A percentile compares a stretch with the other conserved stretches of the same genome.
These are phyloP conservation scores for Uronychia setigera DNA, from an alignment of 73 alveolate species.

Conservation along the genomic window DNA sequence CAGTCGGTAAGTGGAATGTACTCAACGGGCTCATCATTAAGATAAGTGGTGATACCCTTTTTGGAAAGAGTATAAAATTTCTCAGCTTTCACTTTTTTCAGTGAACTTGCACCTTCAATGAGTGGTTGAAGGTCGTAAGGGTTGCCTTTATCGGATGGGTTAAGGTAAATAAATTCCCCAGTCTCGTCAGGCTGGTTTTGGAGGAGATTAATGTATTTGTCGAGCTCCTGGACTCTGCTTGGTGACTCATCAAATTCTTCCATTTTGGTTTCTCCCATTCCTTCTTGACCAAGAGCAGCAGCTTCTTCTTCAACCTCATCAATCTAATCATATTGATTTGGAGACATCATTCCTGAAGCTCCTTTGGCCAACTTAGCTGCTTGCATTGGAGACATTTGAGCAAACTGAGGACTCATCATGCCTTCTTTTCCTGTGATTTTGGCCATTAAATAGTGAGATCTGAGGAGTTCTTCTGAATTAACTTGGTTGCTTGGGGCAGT, in stretches of 20 bases:
- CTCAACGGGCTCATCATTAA: constrained; percentile 85
- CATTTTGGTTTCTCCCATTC: background rate
- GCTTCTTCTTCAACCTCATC: background rate
- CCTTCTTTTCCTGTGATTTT: constrained; percentile 34
- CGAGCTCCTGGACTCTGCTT: constrained; percentile 5
- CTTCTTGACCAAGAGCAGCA: background rate
- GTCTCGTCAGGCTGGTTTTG: constrained; percentile 64
- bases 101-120: constrained; percentile 25
- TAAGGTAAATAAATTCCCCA: constrained; percentile 59
- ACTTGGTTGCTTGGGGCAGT: background rate
- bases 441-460: constrained; percentile 37
- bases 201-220: constrained; percentile 40
- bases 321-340: background rate
- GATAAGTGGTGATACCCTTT: constrained; percentile 84
- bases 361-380: background rate
- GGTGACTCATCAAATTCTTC: background rate
- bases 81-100: constrained; percentile 28
- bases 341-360: background rate
- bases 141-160: constrained; percentile 45
- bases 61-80: constrained; percentile 78
- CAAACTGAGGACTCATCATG: background rate
- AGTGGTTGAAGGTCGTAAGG: constrained; percentile 69
- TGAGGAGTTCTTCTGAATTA: constrained; percentile 27
- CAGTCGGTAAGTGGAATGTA: constrained; percentile 80
- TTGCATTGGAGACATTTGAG: background rate